Conservation (phyloP, 2,329 filamentous ascomycete species). For the Didymella sp. region DNA sequence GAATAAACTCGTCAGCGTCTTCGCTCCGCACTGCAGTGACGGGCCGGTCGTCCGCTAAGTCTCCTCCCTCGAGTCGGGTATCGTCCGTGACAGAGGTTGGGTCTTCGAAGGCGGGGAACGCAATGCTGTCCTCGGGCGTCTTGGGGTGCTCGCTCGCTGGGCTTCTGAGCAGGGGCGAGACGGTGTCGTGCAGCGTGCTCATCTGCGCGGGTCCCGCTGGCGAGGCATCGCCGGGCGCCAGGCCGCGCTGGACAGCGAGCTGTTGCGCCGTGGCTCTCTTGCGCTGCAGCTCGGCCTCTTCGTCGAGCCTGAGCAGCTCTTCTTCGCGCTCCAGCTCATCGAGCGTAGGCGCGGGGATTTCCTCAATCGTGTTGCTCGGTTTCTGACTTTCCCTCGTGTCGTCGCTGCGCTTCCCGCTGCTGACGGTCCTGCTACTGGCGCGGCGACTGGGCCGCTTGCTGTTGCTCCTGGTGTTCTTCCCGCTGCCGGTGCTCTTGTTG, state of each 20-base stretch:
- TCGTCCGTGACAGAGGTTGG: neutral
- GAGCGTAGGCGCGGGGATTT: constrained; percentile 53
- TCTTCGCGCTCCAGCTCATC: constrained; percentile 66
- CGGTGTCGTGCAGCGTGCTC: neutral
- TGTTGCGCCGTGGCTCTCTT: constrained; percentile 63
- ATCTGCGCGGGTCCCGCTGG: neutral
- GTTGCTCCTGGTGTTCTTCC: constrained; percentile 56
- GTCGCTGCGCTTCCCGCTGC: constrained; percentile 1
- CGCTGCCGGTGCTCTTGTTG: constrained; percentile 65
- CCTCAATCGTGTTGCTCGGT: neutral
- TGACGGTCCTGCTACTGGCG: constrained; percentile 1
- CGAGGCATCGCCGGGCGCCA: constrained; percentile 40
- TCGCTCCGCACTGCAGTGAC: constrained; percentile 4
- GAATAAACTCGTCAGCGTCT: constrained; percentile 40
- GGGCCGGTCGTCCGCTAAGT: neutral
- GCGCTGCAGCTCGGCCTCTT: constrained; percentile 62
- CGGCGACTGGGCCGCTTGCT: constrained; percentile 47
- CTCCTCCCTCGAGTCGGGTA: neutral
- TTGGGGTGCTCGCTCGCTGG: constrained; percentile 22
- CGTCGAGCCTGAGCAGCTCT: constrained; percentile 59
- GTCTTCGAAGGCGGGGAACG: constrained; percentile 37
- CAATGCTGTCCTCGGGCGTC: constrained; percentile 15
- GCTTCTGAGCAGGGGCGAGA: neutral
- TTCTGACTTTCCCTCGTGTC: neutral
- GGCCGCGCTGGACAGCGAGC: constrained; percentile 62